A percentile compares a stretch with the other conserved stretches of the same genome.
These are phyloP conservation scores for Pseudozyma sp. DNA, from an alignment of 1,284 basidiomycete species.

Conservation along the genomic window DNA sequence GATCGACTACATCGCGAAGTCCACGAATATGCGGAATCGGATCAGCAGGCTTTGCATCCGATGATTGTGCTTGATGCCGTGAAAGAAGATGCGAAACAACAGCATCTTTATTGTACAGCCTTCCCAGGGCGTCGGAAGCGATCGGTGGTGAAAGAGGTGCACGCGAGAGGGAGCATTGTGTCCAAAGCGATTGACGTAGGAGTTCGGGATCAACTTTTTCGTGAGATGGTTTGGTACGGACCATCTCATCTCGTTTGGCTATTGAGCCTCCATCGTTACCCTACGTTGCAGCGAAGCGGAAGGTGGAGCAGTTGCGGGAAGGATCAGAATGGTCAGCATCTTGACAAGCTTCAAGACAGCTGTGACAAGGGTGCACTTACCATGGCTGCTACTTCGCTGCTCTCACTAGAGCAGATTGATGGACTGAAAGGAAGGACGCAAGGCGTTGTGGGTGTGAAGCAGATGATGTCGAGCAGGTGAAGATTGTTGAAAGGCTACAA, in stretches of 20 bases:
- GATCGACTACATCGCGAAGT: constrained; percentile 56
- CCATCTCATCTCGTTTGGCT: constrained; percentile 62
- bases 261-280: constrained; percentile 68
- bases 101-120: constrained; percentile 67
- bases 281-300: constrained; percentile 17
- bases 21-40: constrained; percentile 54
- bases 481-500: too few species aligned
- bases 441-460: too few species aligned
- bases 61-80: constrained; percentile 17
- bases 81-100: constrained; percentile 58
- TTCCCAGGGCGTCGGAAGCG: constrained; percentile 60
- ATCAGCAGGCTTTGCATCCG: constrained; percentile 2
- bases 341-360: too few species aligned
- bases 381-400: too few species aligned
- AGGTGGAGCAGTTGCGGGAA: neutral
- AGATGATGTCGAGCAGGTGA: too few species aligned
- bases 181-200: constrained; percentile 55
- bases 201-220: constrained; percentile 53
- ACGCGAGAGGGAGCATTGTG: constrained; percentile 59
- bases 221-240: constrained; percentile 48
- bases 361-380: too few species aligned
- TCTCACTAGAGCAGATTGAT: too few species aligned
- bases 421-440: too few species aligned
- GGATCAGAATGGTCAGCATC: neutral
- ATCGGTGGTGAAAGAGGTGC: constrained; percentile 52